Percentiles rank a stretch among this genome's conserved stretches.
Evolutionary conservation across 148 eudicot genomes (phyloP).

Genomic region (Camellia japonica): DNA sequence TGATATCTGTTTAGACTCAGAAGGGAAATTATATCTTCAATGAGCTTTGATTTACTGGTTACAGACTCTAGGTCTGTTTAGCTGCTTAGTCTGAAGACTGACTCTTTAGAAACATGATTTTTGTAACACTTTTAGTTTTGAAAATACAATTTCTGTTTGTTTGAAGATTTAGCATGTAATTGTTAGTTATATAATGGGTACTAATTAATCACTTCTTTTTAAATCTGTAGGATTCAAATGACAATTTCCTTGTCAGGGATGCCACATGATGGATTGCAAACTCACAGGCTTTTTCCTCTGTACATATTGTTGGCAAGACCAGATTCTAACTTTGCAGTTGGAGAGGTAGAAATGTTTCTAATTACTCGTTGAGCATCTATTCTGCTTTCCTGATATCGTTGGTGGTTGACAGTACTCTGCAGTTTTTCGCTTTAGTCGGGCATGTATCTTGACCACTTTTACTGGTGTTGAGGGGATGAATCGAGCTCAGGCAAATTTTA

Average conservation of each 20-base stretch:
- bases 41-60: not conserved
- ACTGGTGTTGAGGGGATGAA: slow-evolving; percentile 42
- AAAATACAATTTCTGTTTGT: not conserved
- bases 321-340: slow-evolving; percentile 38
- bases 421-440: slow-evolving; percentile 68
- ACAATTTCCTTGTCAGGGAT: slow-evolving; percentile 59
- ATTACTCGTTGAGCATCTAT: not conserved
- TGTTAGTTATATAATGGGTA: not conserved
- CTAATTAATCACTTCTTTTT: slow-evolving; percentile 22
- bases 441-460: slow-evolving; percentile 45
- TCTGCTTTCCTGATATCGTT: slow-evolving; percentile 34
- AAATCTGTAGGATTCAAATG: slow-evolving; percentile 64
- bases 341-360: slow-evolving; percentile 51
- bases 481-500: slow-evolving; percentile 52
- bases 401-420: slow-evolving; percentile 62
- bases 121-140: not conserved
- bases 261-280: slow-evolving; percentile 45
- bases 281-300: slow-evolving; percentile 61
- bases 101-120: not conserved
- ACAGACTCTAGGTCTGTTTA: not conserved
- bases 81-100: not conserved
- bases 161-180: not conserved
- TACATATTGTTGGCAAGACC: slow-evolving; percentile 71
- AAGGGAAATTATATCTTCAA: not conserved
- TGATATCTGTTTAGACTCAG: not conserved